Evolutionary conservation across 2,329 filamentous ascomycete species (phyloP), one percentile per base, ranked within the genome.

Genomic region (Seiridium cupressi): DNA sequence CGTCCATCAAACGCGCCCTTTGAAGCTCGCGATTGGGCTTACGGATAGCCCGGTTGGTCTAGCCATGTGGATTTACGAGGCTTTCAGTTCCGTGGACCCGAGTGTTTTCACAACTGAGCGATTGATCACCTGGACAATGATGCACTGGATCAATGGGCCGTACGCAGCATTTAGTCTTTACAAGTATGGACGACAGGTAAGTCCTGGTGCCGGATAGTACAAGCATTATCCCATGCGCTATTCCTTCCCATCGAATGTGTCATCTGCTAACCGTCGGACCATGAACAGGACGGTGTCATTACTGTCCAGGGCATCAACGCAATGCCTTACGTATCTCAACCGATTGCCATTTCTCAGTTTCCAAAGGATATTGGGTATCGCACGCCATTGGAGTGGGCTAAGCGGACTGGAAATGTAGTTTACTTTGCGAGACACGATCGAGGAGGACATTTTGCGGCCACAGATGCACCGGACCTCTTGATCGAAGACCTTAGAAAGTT

Each of bases 31-130:
- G 2, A 67, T 65, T 42, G 70, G 61, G 2, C 60, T 74, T n/a
- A 65, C 67, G 2, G 73, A 74, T 63, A 71, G 66, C 51, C 73
- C 73, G 1, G 64, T 73, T 2, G 73, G 70, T 4, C 61, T 72
- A 11, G 61, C 70, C 3, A 68, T 65, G 34, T 74, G 72, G 70
- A 68, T 73, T 4, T 66, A 61, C 11, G 55, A 61, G 9, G 35
- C 11, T 7, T 35, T 35, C 5, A 13, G 26, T n/a, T 13, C 9
- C 11, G 18, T 5, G 9, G 49, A 4, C 32, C 49, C 18, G 5
- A 35, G 31, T 10, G 31, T 59, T 3, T 61, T 44, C 35, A 38
- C 54, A 3, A 54, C 55, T 5, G 60, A 66, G 35, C 61, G 62
- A 31, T 49, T 66, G 7, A 63, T 66, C 11, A 66, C 66, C 3